Evolutionary conservation across 2,329 filamentous ascomycete species (phyloP).

Genomic region (Paracorniculantispora psalliotae): DNA sequence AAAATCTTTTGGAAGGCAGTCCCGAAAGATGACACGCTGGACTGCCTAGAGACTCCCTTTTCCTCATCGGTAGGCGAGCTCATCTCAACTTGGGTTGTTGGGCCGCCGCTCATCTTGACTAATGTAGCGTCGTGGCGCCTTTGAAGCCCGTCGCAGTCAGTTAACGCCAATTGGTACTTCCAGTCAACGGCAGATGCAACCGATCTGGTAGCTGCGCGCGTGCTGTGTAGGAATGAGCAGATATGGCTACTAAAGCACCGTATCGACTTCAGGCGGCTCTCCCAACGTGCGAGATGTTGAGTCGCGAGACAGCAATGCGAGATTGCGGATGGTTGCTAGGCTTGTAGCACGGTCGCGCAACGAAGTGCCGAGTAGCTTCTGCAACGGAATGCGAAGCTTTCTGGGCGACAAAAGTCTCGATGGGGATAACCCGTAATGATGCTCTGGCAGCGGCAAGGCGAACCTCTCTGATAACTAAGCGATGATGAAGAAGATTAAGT

Average conservation of each 20-base stretch:
- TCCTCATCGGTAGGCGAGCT: constrained; percentile 1
- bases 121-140: background rate
- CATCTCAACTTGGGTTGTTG: background rate
- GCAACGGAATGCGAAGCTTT: background rate
- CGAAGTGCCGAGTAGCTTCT: background rate
- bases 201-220: too few relatives aligned
- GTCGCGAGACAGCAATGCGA: background rate
- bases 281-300: background rate
- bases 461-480: background rate
- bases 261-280: background rate
- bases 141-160: background rate
- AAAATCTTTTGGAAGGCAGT: constrained; percentile 22
- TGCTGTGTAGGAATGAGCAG: background rate
- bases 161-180: too few relatives aligned
- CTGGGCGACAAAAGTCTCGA: background rate
- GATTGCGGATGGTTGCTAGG: background rate
- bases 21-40: background rate
- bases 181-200: too few relatives aligned
- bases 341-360: background rate
- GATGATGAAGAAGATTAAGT: background rate
- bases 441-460: background rate
- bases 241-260: background rate
- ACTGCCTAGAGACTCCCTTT: background rate
- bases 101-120: background rate
- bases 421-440: background rate